These are phyloP conservation scores for Gossypium laxum DNA, from an alignment of 441 rosid genomes.

Conservation along the genomic window DNA sequence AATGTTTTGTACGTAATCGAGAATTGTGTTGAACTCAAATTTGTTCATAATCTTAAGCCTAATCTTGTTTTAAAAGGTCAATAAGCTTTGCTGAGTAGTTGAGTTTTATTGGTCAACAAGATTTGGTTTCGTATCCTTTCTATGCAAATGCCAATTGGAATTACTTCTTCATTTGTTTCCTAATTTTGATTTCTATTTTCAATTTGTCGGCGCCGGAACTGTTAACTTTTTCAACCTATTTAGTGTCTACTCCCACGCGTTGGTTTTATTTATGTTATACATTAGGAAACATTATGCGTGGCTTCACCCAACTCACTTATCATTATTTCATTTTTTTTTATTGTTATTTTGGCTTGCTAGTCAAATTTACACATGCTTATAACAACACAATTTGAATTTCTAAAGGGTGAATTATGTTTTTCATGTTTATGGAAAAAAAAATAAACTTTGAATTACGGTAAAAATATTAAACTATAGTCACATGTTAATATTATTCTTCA, in stretches of 20 bases:
- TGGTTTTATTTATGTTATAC: neutral
- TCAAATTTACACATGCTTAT: neutral
- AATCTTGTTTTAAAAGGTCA: neutral
- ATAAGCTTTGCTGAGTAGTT: neutral
- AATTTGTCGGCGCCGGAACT: conserved; percentile 32
- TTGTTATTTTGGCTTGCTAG: neutral
- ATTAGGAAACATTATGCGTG: conserved; percentile 14
- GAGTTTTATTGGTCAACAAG: neutral
- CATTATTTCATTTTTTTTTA: neutral
- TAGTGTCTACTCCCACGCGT: neutral
- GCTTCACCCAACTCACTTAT: neutral
- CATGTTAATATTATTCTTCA: too few relatives aligned
- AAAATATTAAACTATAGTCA: too few relatives aligned
- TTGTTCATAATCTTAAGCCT: neutral
- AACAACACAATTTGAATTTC: neutral
- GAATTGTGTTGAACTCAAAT: neutral
- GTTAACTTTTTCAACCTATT: conserved; percentile 8
- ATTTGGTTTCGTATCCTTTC: neutral
- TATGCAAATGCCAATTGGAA: neutral
- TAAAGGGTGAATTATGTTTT: neutral
- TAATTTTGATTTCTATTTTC: conserved; percentile 7
- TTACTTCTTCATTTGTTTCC: neutral
- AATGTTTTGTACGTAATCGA: neutral
- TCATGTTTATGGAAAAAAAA: neutral
- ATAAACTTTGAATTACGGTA: too few relatives aligned